phyloP scores from a whole-genome alignment of 2,329 filamentous ascomycete species.

The Sphaerostilbella broomeana region DNA sequence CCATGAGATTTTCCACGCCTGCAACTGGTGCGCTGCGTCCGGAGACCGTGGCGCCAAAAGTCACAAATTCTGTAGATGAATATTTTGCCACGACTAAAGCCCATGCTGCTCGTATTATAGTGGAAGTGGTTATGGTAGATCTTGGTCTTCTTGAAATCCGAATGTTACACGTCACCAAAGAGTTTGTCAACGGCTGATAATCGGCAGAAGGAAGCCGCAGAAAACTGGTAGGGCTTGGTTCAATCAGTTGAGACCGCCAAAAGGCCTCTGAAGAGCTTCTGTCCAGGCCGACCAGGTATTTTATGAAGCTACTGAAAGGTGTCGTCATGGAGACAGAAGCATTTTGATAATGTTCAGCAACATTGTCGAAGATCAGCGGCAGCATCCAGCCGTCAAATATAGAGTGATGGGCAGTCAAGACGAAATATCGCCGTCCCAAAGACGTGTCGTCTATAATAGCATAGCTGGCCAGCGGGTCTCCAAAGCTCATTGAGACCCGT shows the following conservation, averaged over 20 bases:
- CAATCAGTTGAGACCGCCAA: neutral
- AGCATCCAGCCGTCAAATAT: slow-evolving; percentile 4
- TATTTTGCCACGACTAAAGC: neutral
- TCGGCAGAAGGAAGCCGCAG: neutral
- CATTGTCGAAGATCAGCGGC: neutral
- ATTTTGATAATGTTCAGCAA: neutral
- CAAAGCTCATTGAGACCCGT: slow-evolving; percentile 1
- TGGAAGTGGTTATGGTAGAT: slow-evolving; percentile 4
- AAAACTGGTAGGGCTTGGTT: neutral
- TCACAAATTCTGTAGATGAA: neutral
- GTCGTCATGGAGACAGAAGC: no score
- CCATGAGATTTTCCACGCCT: slow-evolving; percentile 2
- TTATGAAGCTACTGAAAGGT: neutral
- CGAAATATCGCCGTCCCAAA: neutral
- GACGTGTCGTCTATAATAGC: no score
- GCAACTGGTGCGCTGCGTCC: slow-evolving; percentile 1
- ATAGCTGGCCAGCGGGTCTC: slow-evolving; percentile 1
- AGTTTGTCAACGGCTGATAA: neutral
- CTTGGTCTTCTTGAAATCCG: neutral
- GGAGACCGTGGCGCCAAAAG: slow-evolving; percentile 4
- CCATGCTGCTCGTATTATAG: slow-evolving; percentile 2
- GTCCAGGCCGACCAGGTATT: neutral
- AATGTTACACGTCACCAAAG: neutral
- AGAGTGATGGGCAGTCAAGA: slow-evolving; percentile 5
- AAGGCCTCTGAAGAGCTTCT: neutral